Percentiles rank a stretch among this genome's conserved stretches.
phyloP scores from a whole-genome alignment of 2,329 filamentous ascomycete genomes.

The Diaporthe australafricana region DNA sequence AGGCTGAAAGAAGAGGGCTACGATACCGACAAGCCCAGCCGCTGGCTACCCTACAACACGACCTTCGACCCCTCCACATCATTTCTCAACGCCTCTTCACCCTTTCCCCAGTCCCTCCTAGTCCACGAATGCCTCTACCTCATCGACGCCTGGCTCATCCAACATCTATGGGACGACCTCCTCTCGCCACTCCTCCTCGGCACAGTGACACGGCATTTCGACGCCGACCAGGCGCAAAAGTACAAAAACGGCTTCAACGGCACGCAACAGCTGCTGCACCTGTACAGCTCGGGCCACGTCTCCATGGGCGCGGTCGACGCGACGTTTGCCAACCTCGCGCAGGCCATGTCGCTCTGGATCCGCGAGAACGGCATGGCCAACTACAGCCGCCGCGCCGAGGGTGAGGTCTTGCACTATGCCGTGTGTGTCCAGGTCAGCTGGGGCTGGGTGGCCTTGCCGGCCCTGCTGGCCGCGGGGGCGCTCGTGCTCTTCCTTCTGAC shows the following conservation, averaged over 20 bases:
- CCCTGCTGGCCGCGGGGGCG: neutral
- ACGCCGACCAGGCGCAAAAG: no score
- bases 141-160: neutral
- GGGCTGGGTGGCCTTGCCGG: slow-evolving; percentile 25
- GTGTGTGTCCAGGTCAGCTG: slow-evolving; percentile 22
- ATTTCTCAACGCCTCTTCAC: neutral
- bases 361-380: neutral
- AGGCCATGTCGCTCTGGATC: slow-evolving; percentile 3
- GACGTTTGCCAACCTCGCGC: slow-evolving; percentile 12
- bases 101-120: slow-evolving; percentile 2
- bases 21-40: neutral
- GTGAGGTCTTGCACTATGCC: slow-evolving; percentile 4
- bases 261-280: neutral
- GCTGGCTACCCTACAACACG: slow-evolving; percentile 28
- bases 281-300: neutral
- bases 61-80: neutral
- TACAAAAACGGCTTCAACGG: neutral
- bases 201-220: neutral
- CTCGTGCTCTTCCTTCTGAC: slow-evolving; percentile 10
- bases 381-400: neutral
- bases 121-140: neutral
- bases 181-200: neutral
- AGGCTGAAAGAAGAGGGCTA: neutral
- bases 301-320: neutral
- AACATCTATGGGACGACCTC: rapidly evolving